phyloP scores from a whole-genome alignment of 768 basidiomycete genomes.

The Mycena albidolilacea region DNA sequence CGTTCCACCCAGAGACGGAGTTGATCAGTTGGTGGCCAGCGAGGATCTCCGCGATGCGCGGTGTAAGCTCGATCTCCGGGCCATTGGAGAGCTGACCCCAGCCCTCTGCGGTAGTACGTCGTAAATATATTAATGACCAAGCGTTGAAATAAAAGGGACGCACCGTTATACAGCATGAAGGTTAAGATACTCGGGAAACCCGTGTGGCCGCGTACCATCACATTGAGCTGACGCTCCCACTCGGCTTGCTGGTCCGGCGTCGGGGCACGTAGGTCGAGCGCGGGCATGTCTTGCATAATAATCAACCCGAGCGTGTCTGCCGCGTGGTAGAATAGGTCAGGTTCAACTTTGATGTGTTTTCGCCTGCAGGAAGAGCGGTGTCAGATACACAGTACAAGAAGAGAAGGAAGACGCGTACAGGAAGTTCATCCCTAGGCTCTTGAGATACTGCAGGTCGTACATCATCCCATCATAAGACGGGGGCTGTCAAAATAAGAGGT shows the following conservation, averaged over 20 bases:
- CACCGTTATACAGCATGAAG: constrained; percentile 22
- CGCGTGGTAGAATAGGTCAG: constrained; percentile 18
- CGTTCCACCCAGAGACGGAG: constrained; percentile 20
- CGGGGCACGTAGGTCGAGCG: constrained; percentile 2
- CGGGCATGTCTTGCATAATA: constrained; percentile 25
- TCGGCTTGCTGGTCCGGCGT: constrained; percentile 14
- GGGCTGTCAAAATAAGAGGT: background rate
- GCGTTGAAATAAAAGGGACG: background rate
- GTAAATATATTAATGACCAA: background rate
- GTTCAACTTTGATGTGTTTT: constrained; percentile 23
- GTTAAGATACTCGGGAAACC: constrained; percentile 18
- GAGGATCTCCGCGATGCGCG: constrained; percentile 14
- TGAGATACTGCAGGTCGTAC: constrained; percentile 20
- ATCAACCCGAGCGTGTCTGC: constrained; percentile 10
- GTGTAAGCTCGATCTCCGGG: constrained; percentile 14
- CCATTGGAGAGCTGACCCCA: constrained; percentile 8
- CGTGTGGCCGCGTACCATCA: constrained; percentile 16
- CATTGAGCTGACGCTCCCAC: constrained; percentile 19
- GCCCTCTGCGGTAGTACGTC: constrained; percentile 11
- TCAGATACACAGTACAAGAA: background rate
- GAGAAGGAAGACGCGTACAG: background rate
- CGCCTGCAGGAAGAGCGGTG: constrained; percentile 1
- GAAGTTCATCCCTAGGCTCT: constrained; percentile 28
- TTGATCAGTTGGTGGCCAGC: constrained; percentile 21
- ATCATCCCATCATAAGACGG: constrained; percentile 18